These are phyloP conservation scores for Pythium brassicae DNA, from an alignment of 352 stramenopile genomes.

Conservation along the genomic window DNA sequence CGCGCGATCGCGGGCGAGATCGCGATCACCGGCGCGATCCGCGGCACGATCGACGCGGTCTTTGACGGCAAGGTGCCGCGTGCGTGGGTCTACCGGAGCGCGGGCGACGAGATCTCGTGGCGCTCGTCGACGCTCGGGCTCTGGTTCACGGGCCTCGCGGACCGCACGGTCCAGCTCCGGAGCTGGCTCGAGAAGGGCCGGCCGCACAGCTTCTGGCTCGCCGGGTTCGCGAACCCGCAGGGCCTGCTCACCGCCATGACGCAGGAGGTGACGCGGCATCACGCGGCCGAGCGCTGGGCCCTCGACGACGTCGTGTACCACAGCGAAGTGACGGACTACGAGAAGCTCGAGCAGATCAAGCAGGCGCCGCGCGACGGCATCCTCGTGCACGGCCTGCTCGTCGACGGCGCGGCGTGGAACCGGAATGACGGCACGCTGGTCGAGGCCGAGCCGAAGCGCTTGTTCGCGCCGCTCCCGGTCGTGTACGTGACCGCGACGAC, in stretches of 20 bases:
- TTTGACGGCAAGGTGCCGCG: conserved; percentile 69
- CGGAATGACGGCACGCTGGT: conserved; percentile 64
- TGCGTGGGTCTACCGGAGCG: conserved; percentile 38
- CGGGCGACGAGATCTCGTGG: conserved; percentile 71
- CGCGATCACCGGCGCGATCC: conserved; percentile 42
- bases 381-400: conserved; percentile 63
- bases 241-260: conserved; percentile 76
- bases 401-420: conserved; percentile 77
- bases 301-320: conserved; percentile 79
- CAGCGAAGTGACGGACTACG: conserved; percentile 81
- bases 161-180: conserved; percentile 54
- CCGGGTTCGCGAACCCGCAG: conserved; percentile 71
- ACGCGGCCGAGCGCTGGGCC: conserved; percentile 70
- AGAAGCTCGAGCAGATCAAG: conserved; percentile 74
- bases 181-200: conserved; percentile 59
- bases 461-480: conserved; percentile 68
- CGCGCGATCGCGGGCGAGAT: conserved; percentile 62
- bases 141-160: conserved; percentile 62
- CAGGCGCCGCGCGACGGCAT: conserved; percentile 67
- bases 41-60: conserved; percentile 53
- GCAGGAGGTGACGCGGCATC: conserved; percentile 65
- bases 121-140: conserved; percentile 54
- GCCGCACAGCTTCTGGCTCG: conserved; percentile 70
- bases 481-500: conserved; percentile 78
- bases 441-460: conserved; percentile 70